These are phyloP conservation scores for Pulveroboletus sp. DNA, from an alignment of 1,284 basidiomycete species.

Conservation along the genomic window DNA sequence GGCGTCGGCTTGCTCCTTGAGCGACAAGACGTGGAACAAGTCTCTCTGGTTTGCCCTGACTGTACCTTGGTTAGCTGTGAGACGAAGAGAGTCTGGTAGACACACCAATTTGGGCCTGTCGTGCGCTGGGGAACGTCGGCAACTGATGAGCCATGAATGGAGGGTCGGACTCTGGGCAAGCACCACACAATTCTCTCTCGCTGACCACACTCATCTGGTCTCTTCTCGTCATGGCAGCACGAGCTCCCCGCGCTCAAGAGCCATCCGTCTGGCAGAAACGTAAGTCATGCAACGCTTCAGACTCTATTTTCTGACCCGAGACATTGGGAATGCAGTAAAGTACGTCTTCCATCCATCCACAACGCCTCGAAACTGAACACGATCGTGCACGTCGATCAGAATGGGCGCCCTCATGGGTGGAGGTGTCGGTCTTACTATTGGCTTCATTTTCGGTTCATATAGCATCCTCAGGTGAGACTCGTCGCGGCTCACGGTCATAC, in stretches of 20 bases:
- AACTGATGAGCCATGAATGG: conserved; percentile 29
- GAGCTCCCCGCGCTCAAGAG: conserved; percentile 46
- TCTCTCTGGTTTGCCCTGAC: conserved; percentile 88
- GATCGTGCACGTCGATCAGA: conserved; percentile 43
- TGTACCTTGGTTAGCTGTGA: conserved; percentile 35
- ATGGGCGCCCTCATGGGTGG: conserved; percentile 94
- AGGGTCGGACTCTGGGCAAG: conserved; percentile 2
- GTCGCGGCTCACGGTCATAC: too few species aligned
- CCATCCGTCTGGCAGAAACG: conserved; percentile 77
- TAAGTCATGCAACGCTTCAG: conserved; percentile 39
- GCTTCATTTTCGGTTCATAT: conserved; percentile 93
- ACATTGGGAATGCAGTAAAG: conserved; percentile 45
- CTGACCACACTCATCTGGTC: neutral
- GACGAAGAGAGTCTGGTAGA: conserved; percentile 16
- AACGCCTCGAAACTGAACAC: conserved; percentile 12
- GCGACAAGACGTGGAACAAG: conserved; percentile 70
- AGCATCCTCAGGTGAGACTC: conserved; percentile 83
- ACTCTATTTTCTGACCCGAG: conserved; percentile 21
- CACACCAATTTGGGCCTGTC: conserved; percentile 85
- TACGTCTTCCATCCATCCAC: conserved; percentile 33
- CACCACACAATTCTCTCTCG: neutral
- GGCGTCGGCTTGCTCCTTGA: conserved; percentile 77
- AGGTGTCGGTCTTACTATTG: conserved; percentile 90
- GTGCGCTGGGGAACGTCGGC: conserved; percentile 66
- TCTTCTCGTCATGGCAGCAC: conserved; percentile 29